Evolutionary conservation across 1,139 yeast genomes (phyloP).

Genomic region (Saccharomyces hybrid): DNA sequence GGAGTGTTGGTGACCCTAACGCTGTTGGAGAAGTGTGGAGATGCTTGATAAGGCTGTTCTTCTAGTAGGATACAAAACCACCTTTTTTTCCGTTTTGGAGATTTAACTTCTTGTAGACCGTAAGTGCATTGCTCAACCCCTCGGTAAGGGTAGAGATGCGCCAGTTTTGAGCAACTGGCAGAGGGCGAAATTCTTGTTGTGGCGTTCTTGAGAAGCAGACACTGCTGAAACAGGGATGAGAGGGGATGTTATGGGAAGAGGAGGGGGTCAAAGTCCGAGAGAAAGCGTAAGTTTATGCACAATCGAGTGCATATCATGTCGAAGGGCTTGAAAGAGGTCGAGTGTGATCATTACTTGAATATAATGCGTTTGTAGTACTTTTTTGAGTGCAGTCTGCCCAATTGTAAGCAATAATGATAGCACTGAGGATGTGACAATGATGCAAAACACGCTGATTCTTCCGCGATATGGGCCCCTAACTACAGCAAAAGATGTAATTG

Average conservation of each 20-base stretch:
- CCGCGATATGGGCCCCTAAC: not conserved
- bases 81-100: not conserved
- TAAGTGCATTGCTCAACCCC: not conserved
- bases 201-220: not conserved
- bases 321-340: not conserved
- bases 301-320: not conserved
- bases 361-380: not conserved
- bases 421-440: not conserved
- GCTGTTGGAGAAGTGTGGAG: not conserved
- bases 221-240: not conserved
- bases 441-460: not conserved
- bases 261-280: not conserved
- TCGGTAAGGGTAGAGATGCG: not conserved
- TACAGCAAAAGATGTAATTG: not conserved
- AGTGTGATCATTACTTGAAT: not conserved
- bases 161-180: not conserved
- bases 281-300: not conserved
- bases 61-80: not conserved
- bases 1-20: not conserved
- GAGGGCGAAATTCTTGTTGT: not conserved
- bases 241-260: not conserved
- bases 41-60: not conserved
- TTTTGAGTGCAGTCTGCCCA: not conserved
- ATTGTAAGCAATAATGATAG: not conserved
- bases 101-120: not conserved